These are phyloP conservation scores for Pseudonitzschia delicatissima DNA, from an alignment of 108 stramenopile species.

Conservation along the genomic window DNA sequence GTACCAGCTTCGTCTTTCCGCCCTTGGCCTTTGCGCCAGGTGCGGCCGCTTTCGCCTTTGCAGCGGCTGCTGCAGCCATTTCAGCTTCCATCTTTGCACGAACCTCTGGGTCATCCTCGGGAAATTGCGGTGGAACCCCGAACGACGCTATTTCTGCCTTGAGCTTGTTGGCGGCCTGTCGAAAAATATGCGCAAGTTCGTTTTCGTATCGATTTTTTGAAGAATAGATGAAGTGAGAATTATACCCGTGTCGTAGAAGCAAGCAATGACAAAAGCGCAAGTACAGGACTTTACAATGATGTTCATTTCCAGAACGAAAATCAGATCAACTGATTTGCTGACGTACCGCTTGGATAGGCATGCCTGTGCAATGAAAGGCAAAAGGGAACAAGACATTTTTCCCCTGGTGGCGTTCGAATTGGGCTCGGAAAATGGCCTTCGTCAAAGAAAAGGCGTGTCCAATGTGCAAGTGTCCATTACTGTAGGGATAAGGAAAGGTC, in stretches of 20 bases:
- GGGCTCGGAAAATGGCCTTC: constrained; percentile 94
- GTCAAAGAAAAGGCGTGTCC: constrained; percentile 97
- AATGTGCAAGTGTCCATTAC: constrained; percentile 97
- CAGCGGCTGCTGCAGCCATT: constrained; percentile 56
- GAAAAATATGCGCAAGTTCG: too few relatives aligned
- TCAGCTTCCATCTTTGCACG: constrained; percentile 84
- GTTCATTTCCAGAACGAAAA: too few relatives aligned
- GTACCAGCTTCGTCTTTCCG: constrained; percentile 81
- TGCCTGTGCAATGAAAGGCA: constrained; percentile 99
- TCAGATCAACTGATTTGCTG: too few relatives aligned
- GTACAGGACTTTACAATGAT: too few relatives aligned
- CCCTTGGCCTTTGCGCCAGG: constrained; percentile 86
- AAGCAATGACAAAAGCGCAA: too few relatives aligned
- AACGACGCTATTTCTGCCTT: constrained; percentile 86
- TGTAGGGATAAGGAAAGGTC: constrained; percentile 99
- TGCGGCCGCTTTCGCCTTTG: constrained; percentile 43
- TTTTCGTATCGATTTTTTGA: too few relatives aligned
- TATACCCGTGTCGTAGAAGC: too few relatives aligned
- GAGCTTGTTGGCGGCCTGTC: constrained; percentile 96
- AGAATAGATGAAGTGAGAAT: too few relatives aligned
- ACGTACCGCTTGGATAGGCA: constrained; percentile 97
- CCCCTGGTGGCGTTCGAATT: constrained; percentile 91
- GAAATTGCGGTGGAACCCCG: constrained; percentile 89
- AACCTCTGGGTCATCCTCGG: constrained; percentile 85
- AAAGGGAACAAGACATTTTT: constrained; percentile 97